phyloP scores from a whole-genome alignment of 164 flowering plant genomes.

The Sextonia rubra region DNA sequence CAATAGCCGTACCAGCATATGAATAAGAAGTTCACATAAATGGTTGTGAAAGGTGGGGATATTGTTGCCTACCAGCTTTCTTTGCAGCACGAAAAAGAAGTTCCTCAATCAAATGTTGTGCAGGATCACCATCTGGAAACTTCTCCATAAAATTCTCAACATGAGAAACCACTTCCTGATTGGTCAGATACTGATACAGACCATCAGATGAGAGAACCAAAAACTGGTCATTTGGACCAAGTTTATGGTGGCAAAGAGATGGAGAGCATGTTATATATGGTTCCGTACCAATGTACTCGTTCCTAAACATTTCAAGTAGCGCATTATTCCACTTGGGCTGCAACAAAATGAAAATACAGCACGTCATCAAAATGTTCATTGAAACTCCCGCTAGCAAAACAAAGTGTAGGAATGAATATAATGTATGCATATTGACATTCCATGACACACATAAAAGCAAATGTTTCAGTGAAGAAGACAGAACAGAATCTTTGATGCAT shows the following conservation, averaged over 20 bases:
- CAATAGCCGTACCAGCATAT: not conserved
- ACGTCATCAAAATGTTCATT: slow-evolving; percentile 7
- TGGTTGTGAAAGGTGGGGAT: not conserved
- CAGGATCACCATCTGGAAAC: slow-evolving; percentile 98
- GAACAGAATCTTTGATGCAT: not conserved
- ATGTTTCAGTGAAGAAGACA: not conserved
- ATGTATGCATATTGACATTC: too few species aligned
- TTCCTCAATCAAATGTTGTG: slow-evolving; percentile 95
- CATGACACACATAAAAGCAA: not conserved
- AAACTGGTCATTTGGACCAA: slow-evolving; percentile 79
- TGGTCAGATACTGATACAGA: slow-evolving; percentile 87
- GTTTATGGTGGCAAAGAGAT: slow-evolving; percentile 83
- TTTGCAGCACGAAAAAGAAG: slow-evolving; percentile 93
- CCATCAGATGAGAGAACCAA: slow-evolving; percentile 97
- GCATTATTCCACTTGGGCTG: slow-evolving; percentile 92
- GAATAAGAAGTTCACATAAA: not conserved
- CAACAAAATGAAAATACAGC: slow-evolving; percentile 25
- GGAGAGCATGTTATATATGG: slow-evolving; percentile 89
- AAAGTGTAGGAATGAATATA: not conserved
- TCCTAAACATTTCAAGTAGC: slow-evolving; percentile 92
- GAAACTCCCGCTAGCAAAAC: not conserved
- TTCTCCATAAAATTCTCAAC: slow-evolving; percentile 89
- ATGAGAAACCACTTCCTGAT: slow-evolving; percentile 87
- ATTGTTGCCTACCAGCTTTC: slow-evolving; percentile 73
- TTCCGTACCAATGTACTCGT: slow-evolving; percentile 86